A percentile compares a stretch with the other conserved stretches of the same genome.
phyloP scores from a whole-genome alignment of 768 basidiomycete genomes.

The Coprinellus micaceus region DNA sequence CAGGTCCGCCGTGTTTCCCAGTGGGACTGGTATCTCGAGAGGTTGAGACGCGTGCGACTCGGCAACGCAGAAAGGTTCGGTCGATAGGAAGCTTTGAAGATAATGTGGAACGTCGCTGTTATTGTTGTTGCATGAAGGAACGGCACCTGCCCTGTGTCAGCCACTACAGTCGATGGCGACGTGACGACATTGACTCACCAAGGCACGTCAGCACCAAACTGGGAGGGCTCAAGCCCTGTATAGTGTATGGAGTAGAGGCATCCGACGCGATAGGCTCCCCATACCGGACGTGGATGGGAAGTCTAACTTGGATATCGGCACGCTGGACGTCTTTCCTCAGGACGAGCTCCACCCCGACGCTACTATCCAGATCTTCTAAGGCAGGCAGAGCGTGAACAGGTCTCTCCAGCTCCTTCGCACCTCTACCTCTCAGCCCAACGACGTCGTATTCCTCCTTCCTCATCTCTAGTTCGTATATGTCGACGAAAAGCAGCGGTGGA shows the following conservation, averaged over 20 bases:
- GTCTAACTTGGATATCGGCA: constrained; percentile 25
- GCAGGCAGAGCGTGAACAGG: constrained; percentile 37
- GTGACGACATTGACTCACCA: neutral
- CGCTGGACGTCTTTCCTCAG: neutral
- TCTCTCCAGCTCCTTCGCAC: constrained; percentile 42
- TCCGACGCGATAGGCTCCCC: constrained; percentile 23
- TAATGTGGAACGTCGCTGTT: neutral
- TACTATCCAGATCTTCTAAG: constrained; percentile 13
- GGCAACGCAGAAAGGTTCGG: constrained; percentile 13
- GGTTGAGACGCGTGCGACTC: constrained; percentile 10
- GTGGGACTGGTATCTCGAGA: constrained; percentile 30
- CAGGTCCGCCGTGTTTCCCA: constrained; percentile 34
- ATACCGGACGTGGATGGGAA: constrained; percentile 49
- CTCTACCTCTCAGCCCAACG: constrained; percentile 28
- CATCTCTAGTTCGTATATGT: constrained; percentile 45
- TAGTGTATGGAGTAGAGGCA: constrained; percentile 16
- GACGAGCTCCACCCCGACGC: constrained; percentile 6
- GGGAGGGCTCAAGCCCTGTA: constrained; percentile 32
- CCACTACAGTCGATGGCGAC: neutral
- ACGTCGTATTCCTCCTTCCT: constrained; percentile 35
- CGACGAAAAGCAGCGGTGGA: constrained; percentile 43
- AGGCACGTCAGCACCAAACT: constrained; percentile 36
- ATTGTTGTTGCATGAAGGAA: neutral
- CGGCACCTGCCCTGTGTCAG: constrained; percentile 11
- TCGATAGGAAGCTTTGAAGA: neutral